phyloP scores from a whole-genome alignment of 1,139 yeast species.

The Geotrichum australiense region DNA sequence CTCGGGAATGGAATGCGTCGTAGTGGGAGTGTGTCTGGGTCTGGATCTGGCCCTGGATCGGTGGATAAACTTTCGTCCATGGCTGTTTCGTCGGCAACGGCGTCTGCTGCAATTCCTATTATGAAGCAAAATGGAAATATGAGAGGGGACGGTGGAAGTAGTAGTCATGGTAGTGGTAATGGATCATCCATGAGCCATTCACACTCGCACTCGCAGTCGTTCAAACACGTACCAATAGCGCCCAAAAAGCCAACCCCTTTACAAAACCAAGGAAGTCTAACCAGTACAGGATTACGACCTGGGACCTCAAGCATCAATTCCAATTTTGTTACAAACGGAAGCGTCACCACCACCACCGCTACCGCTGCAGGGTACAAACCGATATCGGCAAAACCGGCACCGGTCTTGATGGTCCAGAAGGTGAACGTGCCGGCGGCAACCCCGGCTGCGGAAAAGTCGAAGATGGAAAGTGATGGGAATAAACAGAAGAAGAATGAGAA shows the following conservation, averaged over 20 bases:
- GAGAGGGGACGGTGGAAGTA: neutral
- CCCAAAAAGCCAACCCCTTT: slow-evolving; percentile 10
- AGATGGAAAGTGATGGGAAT: too few relatives aligned
- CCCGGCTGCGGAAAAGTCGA: too few relatives aligned
- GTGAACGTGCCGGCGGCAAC: neutral
- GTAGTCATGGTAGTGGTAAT: neutral
- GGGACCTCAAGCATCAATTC: neutral
- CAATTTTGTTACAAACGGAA: neutral
- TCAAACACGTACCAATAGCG: slow-evolving; percentile 15
- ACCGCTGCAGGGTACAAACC: neutral
- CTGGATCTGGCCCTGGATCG: neutral
- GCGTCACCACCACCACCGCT: neutral
- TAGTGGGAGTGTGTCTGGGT: too few relatives aligned
- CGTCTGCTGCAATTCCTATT: slow-evolving; percentile 17
- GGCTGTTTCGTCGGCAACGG: slow-evolving; percentile 15
- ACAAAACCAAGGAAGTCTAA: slow-evolving; percentile 7
- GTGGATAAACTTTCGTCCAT: slow-evolving; percentile 12
- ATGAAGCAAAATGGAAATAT: slow-evolving; percentile 4
- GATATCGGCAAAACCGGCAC: neutral
- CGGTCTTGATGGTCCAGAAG: slow-evolving; percentile 1
- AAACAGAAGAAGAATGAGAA: too few relatives aligned
- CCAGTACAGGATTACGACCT: neutral
- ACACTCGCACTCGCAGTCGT: neutral
- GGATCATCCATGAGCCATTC: neutral
- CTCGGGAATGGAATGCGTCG: too few relatives aligned